These are phyloP conservation scores for Flaveria brownii DNA, from an alignment of 129 eudicot genomes.

Conservation along the genomic window DNA sequence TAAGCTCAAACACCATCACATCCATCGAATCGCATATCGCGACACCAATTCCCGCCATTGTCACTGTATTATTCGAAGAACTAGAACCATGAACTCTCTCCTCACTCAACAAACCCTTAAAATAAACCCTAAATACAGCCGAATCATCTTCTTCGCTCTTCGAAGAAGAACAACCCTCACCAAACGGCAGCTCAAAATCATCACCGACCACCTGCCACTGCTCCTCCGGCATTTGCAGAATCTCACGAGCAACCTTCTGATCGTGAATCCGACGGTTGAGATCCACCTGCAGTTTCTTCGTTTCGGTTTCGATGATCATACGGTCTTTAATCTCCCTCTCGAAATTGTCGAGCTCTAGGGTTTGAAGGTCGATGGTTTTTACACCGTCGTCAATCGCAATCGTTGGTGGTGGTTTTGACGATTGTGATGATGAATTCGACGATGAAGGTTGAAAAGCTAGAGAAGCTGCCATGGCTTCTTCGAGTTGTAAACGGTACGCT, in stretches of 20 bases:
- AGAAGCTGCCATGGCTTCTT: constrained; percentile 77
- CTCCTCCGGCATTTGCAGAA: constrained; percentile 46
- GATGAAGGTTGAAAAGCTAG: constrained; percentile 53
- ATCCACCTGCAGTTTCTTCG: constrained; percentile 41
- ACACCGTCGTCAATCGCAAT: constrained; percentile 7
- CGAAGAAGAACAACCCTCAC: constrained; percentile 47
- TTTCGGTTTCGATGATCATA: constrained; percentile 33
- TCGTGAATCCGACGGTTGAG: constrained; percentile 54
- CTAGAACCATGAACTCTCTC: constrained; percentile 21
- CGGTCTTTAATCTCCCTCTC: constrained; percentile 40
- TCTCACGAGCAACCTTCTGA: constrained; percentile 45
- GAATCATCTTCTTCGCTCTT: neutral
- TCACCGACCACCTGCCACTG: constrained; percentile 51
- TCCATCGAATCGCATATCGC: constrained; percentile 65
- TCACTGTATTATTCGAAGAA: neutral
- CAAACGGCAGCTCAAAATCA: constrained; percentile 49
- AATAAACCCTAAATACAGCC: constrained; percentile 66
- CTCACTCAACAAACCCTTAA: constrained; percentile 57
- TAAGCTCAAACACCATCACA: constrained; percentile 54
- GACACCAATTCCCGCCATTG: constrained; percentile 60
- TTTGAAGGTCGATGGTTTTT: constrained; percentile 27
- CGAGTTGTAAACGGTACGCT: constrained; percentile 67
- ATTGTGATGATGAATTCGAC: constrained; percentile 33
- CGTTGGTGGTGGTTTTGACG: constrained; percentile 5
- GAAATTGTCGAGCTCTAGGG: constrained; percentile 34